Percentiles rank a stretch among this genome's conserved stretches.
Conservation (phyloP, 108 stramenopile genomes). For the Pseudonitzschia pungens region DNA sequence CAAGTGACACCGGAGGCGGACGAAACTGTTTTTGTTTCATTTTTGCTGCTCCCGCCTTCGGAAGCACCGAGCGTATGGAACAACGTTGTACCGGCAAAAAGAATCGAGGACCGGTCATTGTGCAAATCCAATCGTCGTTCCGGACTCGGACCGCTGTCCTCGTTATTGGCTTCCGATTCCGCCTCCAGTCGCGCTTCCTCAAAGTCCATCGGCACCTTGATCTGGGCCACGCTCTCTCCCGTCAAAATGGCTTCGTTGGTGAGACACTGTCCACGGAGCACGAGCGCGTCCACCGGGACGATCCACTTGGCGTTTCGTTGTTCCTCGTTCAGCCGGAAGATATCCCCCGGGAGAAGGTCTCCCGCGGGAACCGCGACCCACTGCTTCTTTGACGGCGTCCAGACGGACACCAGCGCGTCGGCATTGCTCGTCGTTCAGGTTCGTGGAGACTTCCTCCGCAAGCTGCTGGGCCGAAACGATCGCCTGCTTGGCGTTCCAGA, state of each 20-base stretch:
- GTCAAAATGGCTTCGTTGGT: constrained; percentile 84
- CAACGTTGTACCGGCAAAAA: constrained; percentile 73
- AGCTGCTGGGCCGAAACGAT: constrained; percentile 43
- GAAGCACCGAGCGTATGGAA: constrained; percentile 22
- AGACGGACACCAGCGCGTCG: constrained; percentile 33
- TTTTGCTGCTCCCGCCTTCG: background rate
- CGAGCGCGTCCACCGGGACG: constrained; percentile 63
- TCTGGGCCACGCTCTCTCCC: constrained; percentile 89
- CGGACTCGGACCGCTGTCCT: background rate
- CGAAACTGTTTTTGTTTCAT: background rate
- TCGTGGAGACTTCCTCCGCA: constrained; percentile 52
- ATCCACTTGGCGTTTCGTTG: constrained; percentile 1
- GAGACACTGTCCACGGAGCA: constrained; percentile 57
- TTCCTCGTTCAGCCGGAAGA: constrained; percentile 18
- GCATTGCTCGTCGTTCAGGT: constrained; percentile 23
- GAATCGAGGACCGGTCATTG: constrained; percentile 49
- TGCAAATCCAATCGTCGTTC: constrained; percentile 43
- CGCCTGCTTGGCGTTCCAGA: constrained; percentile 44
- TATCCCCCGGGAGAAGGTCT: constrained; percentile 62
- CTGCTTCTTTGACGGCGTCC: constrained; percentile 17
- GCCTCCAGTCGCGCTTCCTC: constrained; percentile 5
- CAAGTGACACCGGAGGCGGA: constrained; percentile 17
- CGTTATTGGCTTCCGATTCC: background rate
- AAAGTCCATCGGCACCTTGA: constrained; percentile 69
- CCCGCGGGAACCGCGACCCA: constrained; percentile 35